phyloP scores from a whole-genome alignment of 768 basidiomycete genomes.

The Pisolithus tinctorius region DNA sequence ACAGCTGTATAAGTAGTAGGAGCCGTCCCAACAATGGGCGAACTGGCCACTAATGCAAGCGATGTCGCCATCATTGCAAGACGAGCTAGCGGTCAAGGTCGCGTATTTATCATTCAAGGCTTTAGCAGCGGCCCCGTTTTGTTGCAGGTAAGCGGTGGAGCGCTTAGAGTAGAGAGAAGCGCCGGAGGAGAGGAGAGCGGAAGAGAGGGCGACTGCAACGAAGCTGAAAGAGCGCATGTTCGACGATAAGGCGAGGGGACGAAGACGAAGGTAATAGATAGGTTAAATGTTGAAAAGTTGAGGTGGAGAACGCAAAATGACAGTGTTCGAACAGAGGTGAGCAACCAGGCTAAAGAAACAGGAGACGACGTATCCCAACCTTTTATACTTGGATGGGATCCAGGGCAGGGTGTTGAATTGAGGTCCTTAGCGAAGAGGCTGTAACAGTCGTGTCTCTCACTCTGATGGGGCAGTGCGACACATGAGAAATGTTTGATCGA shows the following conservation, averaged over 20 bases:
- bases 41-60: constrained; percentile 17
- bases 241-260: constrained; percentile 6
- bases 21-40: constrained; percentile 10
- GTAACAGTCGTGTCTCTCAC: not conserved
- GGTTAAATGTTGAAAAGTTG: constrained; percentile 3
- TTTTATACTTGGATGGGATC: constrained; percentile 3
- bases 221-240: constrained; percentile 16
- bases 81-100: constrained; percentile 8
- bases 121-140: constrained; percentile 20
- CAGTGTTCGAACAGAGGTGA: constrained; percentile 7
- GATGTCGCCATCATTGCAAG: constrained; percentile 11
- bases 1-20: constrained; percentile 11
- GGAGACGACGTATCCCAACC: not conserved
- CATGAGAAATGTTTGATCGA: not conserved
- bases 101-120: constrained; percentile 18
- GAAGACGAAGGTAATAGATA: constrained; percentile 4
- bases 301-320: constrained; percentile 3
- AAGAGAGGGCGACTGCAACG: constrained; percentile 8
- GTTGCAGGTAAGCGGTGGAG: constrained; percentile 11
- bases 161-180: constrained; percentile 12
- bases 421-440: not conserved
- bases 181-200: constrained; percentile 13
- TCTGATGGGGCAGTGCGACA: not conserved
- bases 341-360: constrained; percentile 11
- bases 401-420: not conserved